phyloP scores from a whole-genome alignment of 2,329 filamentous ascomycete genomes.

The Leptographium radiaticola region DNA sequence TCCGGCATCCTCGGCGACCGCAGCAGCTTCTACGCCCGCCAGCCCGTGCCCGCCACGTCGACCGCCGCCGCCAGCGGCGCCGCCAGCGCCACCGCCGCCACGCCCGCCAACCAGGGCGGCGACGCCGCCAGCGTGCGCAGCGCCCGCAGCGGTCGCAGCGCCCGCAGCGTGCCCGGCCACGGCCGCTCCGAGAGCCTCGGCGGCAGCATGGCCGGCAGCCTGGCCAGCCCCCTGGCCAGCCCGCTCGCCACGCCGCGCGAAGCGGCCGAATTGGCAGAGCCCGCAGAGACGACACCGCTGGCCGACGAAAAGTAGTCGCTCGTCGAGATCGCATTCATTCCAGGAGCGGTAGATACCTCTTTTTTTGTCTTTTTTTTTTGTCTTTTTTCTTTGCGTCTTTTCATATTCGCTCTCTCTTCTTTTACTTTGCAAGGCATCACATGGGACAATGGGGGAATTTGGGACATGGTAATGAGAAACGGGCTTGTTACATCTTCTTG shows the following conservation, averaged over 20 bases:
- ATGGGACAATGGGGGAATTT: neutral
- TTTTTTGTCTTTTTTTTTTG: neutral
- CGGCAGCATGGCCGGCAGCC: constrained; percentile 51
- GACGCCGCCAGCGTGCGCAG: constrained; percentile 67
- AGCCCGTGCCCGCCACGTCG: neutral
- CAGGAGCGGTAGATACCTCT: neutral
- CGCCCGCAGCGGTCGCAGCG: constrained; percentile 72
- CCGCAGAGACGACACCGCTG: neutral
- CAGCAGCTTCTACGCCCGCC: constrained; percentile 60
- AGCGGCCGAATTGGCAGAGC: neutral
- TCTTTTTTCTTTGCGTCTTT: neutral
- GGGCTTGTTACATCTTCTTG: too few relatives aligned
- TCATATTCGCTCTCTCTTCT: neutral
- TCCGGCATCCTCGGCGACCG: constrained; percentile 63
- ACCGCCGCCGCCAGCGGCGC: neutral
- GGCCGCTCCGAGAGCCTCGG: constrained; percentile 69
- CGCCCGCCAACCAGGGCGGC: neutral
- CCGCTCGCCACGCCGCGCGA: constrained; percentile 28
- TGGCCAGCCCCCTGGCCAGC: constrained; percentile 50
- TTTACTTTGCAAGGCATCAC: too few relatives aligned
- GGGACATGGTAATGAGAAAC: neutral
- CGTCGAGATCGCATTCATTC: neutral
- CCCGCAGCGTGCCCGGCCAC: constrained; percentile 70
- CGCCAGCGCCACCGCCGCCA: neutral
- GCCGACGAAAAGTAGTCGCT: neutral